A percentile compares a stretch with the other conserved stretches of the same genome.
phyloP scores from a whole-genome alignment of 192 early-diverging fungal genomes.

The Pilobolus umbonatus region DNA sequence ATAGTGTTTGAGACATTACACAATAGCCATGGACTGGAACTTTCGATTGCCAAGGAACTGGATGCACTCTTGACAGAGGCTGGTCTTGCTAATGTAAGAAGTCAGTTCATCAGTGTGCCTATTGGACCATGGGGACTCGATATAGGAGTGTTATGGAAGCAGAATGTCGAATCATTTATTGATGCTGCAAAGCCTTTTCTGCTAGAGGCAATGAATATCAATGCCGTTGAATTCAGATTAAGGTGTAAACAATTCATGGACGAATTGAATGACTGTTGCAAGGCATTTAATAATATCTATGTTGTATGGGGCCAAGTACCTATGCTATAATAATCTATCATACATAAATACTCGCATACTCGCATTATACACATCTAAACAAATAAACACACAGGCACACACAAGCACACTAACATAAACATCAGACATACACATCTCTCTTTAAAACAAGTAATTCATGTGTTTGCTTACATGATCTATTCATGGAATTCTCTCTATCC shows the following conservation, averaged over 20 bases:
- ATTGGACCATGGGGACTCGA: conserved; percentile 21
- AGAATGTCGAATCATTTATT: conserved; percentile 8
- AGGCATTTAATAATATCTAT: conserved; percentile 8
- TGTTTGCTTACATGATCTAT: too few relatives aligned
- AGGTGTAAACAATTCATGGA: neutral
- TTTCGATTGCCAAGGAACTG: conserved; percentile 12
- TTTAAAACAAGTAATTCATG: too few relatives aligned
- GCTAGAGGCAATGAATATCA: neutral
- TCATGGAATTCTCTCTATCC: too few relatives aligned
- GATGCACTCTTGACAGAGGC: conserved; percentile 1
- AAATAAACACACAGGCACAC: too few relatives aligned
- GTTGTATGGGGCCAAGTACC: conserved; percentile 1
- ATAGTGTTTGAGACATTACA: neutral
- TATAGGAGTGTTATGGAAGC: conserved; percentile 15
- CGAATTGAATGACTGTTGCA: neutral
- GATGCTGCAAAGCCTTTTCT: conserved; percentile 2
- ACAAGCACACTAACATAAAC: too few relatives aligned
- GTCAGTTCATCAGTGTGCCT: conserved; percentile 14
- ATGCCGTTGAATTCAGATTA: neutral
- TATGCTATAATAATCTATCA: too few relatives aligned
- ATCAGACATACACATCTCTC: too few relatives aligned
- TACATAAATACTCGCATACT: too few relatives aligned
- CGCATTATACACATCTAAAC: too few relatives aligned
- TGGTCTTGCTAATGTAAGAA: neutral
- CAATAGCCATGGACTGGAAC: neutral